Conservation (phyloP, 1,284 basidiomycete genomes). For the Megacollybia platyphylla region DNA sequence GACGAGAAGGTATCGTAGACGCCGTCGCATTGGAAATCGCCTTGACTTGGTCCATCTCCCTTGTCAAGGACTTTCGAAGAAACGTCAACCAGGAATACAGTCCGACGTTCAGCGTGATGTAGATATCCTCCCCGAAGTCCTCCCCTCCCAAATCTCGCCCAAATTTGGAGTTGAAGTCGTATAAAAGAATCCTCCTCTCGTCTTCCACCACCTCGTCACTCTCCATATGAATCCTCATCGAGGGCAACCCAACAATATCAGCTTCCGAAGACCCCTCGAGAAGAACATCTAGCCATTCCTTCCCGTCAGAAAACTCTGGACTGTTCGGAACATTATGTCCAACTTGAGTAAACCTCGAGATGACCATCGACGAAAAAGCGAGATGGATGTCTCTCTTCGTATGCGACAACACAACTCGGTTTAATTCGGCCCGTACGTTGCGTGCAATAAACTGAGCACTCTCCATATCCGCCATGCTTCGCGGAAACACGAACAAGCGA, state of each 20-base stretch:
- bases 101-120: slow-evolving; percentile 70
- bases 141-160: slow-evolving; percentile 35
- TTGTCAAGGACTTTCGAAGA: slow-evolving; percentile 56
- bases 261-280: slow-evolving; percentile 49
- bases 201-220: slow-evolving; percentile 44
- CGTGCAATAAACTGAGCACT: slow-evolving; percentile 58
- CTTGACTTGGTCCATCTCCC: slow-evolving; percentile 65
- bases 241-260: slow-evolving; percentile 64
- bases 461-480: slow-evolving; percentile 61
- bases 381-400: slow-evolving; percentile 51
- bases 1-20: slow-evolving; percentile 10
- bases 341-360: slow-evolving; percentile 55
- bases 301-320: slow-evolving; percentile 25
- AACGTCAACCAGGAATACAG: slow-evolving; percentile 71
- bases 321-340: slow-evolving; percentile 29
- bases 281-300: slow-evolving; percentile 42
- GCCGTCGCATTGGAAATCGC: slow-evolving; percentile 24
- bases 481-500: slow-evolving; percentile 61
- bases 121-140: slow-evolving; percentile 62
- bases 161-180: slow-evolving; percentile 67
- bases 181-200: slow-evolving; percentile 30
- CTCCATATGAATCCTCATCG: slow-evolving; percentile 68
- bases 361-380: slow-evolving; percentile 61
- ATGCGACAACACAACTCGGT: slow-evolving; percentile 44
- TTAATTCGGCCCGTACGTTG: slow-evolving; percentile 53